These are phyloP conservation scores for Hippophae rhamnoides DNA, from an alignment of 306 rosid species.

Conservation along the genomic window DNA sequence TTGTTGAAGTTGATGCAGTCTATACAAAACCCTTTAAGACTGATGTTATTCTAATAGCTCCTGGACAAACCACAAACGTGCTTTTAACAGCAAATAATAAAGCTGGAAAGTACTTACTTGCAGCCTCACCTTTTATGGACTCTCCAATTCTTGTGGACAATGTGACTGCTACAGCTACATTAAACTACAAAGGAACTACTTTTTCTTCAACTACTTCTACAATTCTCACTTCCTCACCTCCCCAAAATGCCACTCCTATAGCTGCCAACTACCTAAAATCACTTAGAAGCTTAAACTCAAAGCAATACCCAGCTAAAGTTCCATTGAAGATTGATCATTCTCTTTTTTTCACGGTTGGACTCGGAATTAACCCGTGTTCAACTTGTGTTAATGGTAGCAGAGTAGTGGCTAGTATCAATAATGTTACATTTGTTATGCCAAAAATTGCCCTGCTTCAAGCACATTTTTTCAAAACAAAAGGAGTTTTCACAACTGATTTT, in stretches of 20 bases:
- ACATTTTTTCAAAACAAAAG: slow-evolving; percentile 65
- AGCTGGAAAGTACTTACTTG: slow-evolving; percentile 46
- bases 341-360: slow-evolving; percentile 61
- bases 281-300: slow-evolving; percentile 59
- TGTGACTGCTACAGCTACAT: slow-evolving; percentile 52
- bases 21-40: slow-evolving; percentile 75
- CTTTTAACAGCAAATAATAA: slow-evolving; percentile 38
- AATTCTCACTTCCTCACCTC: slow-evolving; percentile 46
- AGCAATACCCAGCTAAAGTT: slow-evolving; percentile 49
- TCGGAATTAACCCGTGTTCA: slow-evolving; percentile 61
- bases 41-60: slow-evolving; percentile 58
- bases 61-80: slow-evolving; percentile 83
- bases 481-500: slow-evolving; percentile 72
- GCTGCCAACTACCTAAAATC: slow-evolving; percentile 43
- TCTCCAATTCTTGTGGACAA: slow-evolving; percentile 51
- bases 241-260: slow-evolving; percentile 43
- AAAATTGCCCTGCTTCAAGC: slow-evolving; percentile 65
- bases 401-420: slow-evolving; percentile 67
- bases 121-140: slow-evolving; percentile 72
- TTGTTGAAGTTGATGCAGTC: slow-evolving; percentile 73
- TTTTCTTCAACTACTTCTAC: slow-evolving; percentile 29
- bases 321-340: slow-evolving; percentile 59
- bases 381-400: slow-evolving; percentile 37
- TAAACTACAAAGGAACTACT: slow-evolving; percentile 35
- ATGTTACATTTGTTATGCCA: slow-evolving; percentile 74